These are phyloP conservation scores for Phytopythium litorale DNA, from an alignment of 352 stramenopile genomes.

Conservation along the genomic window DNA sequence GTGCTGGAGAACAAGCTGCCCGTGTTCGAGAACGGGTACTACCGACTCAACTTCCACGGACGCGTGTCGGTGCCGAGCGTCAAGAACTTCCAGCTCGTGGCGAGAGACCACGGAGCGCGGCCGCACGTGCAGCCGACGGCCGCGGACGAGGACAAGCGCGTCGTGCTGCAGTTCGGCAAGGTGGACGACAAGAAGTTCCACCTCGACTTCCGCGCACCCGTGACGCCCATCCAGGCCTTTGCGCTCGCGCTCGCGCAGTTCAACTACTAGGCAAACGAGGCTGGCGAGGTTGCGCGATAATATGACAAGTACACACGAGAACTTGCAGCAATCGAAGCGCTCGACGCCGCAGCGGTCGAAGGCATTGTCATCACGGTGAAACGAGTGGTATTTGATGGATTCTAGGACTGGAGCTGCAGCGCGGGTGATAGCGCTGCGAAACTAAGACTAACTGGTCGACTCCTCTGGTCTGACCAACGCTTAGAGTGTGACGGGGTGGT, in stretches of 20 bases:
- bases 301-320: too few relatives aligned
- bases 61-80: constrained; percentile 71
- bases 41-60: constrained; percentile 78
- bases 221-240: constrained; percentile 77
- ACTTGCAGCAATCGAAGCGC: too few relatives aligned
- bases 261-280: constrained; percentile 25
- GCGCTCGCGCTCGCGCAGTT: constrained; percentile 63
- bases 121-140: constrained; percentile 6
- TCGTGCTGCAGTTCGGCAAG: constrained; percentile 77
- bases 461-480: not conserved
- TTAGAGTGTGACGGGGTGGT: too few relatives aligned
- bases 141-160: constrained; percentile 12
- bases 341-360: not conserved
- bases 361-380: not conserved
- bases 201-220: constrained; percentile 65
- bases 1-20: constrained; percentile 71
- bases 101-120: not conserved
- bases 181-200: constrained; percentile 80
- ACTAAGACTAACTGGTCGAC: not conserved
- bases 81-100: constrained; percentile 81
- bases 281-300: not conserved
- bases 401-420: not conserved
- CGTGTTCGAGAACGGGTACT: constrained; percentile 74
- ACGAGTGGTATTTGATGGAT: not conserved
- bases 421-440: not conserved